Conservation (phyloP, 352 stramenopile species). For the Pythium utonaiense region DNA sequence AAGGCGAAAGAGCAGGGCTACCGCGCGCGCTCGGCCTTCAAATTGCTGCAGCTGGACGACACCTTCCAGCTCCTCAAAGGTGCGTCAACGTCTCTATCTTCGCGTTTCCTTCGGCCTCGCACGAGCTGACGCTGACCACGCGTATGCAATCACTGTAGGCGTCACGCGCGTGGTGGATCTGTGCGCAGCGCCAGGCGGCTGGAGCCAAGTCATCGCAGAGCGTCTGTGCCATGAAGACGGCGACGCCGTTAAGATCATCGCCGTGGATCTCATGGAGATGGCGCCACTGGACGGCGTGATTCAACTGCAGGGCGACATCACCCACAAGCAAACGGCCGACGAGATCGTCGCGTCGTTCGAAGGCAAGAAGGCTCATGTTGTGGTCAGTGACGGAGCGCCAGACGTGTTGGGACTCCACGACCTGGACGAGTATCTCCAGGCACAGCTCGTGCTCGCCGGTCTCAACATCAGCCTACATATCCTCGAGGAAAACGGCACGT, state of each 20-base stretch:
- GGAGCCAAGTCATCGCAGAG: slow-evolving; percentile 84
- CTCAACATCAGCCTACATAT: slow-evolving; percentile 83
- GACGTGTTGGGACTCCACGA: slow-evolving; percentile 92
- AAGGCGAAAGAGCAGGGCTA: slow-evolving; percentile 94
- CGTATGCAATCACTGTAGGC: slow-evolving; percentile 20
- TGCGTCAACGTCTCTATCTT: no score
- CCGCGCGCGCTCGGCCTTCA: slow-evolving; percentile 97
- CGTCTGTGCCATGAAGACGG: slow-evolving; percentile 38
- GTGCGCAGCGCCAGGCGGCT: slow-evolving; percentile 79
- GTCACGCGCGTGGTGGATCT: slow-evolving; percentile 83
- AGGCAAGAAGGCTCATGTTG: slow-evolving; percentile 92
- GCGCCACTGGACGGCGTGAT: slow-evolving; percentile 89
- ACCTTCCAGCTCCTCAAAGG: slow-evolving; percentile 94
- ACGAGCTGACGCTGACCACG: no score
- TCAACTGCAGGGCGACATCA: slow-evolving; percentile 83
- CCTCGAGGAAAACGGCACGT: slow-evolving; percentile 61
- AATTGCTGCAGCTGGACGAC: slow-evolving; percentile 98
- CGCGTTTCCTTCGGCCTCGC: no score
- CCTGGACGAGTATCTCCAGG: slow-evolving; percentile 80
- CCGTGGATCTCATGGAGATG: slow-evolving; percentile 94
- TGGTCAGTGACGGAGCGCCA: slow-evolving; percentile 98
- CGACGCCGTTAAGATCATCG: slow-evolving; percentile 46
- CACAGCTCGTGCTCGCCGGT: slow-evolving; percentile 70
- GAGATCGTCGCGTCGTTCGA: slow-evolving; percentile 64
- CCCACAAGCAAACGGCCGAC: slow-evolving; percentile 67